phyloP scores from a whole-genome alignment of 164 flowering plant genomes.

The Paratinospora sagittata region DNA sequence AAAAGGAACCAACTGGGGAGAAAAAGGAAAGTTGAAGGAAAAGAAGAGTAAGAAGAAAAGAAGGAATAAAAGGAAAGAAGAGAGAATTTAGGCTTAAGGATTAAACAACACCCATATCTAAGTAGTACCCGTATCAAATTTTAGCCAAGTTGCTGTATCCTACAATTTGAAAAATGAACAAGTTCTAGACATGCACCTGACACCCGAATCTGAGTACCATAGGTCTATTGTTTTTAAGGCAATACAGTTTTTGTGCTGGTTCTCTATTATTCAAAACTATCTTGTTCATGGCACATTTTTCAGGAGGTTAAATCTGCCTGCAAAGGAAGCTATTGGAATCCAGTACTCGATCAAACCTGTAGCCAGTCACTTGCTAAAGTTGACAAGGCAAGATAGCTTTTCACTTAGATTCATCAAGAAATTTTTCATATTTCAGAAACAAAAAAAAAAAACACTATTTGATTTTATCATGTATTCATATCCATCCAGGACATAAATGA shows the following conservation, averaged over 20 bases:
- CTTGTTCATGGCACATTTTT: slow-evolving; percentile 3
- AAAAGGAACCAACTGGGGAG: no score
- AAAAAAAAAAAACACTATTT: background rate
- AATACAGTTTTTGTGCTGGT: background rate
- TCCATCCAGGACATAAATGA: slow-evolving; percentile 39
- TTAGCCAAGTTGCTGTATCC: no score
- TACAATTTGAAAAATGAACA: no score
- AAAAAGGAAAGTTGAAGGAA: no score
- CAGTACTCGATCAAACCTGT: slow-evolving; percentile 36
- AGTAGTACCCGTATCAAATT: no score
- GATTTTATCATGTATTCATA: background rate
- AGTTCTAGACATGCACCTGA: no score
- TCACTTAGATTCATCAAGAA: background rate
- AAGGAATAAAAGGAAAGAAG: no score
- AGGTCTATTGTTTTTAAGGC: no score
- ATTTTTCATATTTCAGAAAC: background rate
- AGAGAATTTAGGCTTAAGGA: no score
- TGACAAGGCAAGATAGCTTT: slow-evolving; percentile 35
- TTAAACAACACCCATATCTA: no score
- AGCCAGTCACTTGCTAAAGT: slow-evolving; percentile 40
- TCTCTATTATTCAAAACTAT: background rate
- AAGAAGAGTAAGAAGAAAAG: no score
- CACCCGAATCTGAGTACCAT: background rate
- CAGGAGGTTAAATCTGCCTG: slow-evolving; percentile 49
- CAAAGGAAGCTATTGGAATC: slow-evolving; percentile 50